Evolutionary conservation across 1,284 basidiomycete species (phyloP).

Genomic region (Amylostereum chailletii): DNA sequence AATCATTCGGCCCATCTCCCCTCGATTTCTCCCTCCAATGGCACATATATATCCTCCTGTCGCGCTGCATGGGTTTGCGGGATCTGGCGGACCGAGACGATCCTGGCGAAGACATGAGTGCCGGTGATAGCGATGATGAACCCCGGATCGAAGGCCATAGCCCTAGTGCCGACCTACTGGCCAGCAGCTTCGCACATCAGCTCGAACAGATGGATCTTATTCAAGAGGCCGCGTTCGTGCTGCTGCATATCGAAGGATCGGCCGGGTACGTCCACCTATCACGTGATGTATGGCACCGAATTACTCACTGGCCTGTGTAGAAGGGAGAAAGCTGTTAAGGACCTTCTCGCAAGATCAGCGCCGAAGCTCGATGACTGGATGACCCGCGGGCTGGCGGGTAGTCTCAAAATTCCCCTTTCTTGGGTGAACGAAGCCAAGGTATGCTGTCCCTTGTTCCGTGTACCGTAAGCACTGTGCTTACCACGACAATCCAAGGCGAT

Average conservation of each 20-base stretch:
- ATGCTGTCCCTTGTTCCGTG: constrained; percentile 8
- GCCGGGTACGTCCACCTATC: constrained; percentile 46
- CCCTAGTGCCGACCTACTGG: constrained; percentile 75
- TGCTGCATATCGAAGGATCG: constrained; percentile 81
- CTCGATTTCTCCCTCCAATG: constrained; percentile 82
- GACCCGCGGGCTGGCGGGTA: constrained; percentile 65
- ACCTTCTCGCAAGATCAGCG: constrained; percentile 72
- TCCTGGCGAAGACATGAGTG: constrained; percentile 27
- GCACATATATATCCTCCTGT: constrained; percentile 89
- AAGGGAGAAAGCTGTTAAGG: constrained; percentile 75
- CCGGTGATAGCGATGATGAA: constrained; percentile 34
- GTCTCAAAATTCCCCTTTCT: constrained; percentile 68
- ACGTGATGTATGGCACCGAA: constrained; percentile 4
- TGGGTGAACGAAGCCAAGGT: constrained; percentile 92
- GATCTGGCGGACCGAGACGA: constrained; percentile 80
- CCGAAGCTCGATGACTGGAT: constrained; percentile 61
- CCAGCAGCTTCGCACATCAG: constrained; percentile 82
- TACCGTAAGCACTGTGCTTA: neutral
- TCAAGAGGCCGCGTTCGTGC: constrained; percentile 83
- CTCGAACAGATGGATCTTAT: constrained; percentile 78
- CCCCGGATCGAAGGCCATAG: constrained; percentile 60
- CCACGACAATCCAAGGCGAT: constrained; percentile 43
- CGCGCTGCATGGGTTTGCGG: constrained; percentile 72
- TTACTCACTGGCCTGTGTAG: constrained; percentile 25
- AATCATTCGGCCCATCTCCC: constrained; percentile 71